Conservation (phyloP, 495 filamentous ascomycete genomes). For the Tricharina praecox region DNA sequence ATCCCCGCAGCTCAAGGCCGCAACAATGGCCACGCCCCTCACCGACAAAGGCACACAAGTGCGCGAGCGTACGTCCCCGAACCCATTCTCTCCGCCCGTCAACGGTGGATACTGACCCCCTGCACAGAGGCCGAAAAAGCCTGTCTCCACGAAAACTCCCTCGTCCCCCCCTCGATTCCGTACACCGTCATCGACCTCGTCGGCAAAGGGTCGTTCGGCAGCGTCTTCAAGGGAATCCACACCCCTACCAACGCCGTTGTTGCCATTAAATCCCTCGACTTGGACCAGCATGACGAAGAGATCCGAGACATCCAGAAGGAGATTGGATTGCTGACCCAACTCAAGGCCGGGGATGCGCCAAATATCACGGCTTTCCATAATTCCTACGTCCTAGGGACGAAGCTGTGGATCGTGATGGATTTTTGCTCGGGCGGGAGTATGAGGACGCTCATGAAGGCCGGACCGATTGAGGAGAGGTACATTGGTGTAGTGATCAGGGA, state of each 20-base stretch:
- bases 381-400: slow-evolving; percentile 65
- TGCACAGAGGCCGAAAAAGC: slow-evolving; percentile 25
- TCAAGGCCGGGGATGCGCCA: slow-evolving; percentile 65
- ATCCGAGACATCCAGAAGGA: slow-evolving; percentile 69
- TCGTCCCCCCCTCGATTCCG: slow-evolving; percentile 27
- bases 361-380: slow-evolving; percentile 87
- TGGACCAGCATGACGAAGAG: slow-evolving; percentile 72
- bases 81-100: background rate
- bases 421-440: slow-evolving; percentile 92
- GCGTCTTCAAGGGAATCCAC: slow-evolving; percentile 69
- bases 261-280: slow-evolving; percentile 88
- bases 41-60: background rate
- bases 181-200: slow-evolving; percentile 81
- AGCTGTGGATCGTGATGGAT: slow-evolving; percentile 91
- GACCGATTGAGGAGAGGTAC: slow-evolving; percentile 70
- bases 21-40: background rate
- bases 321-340: slow-evolving; percentile 65
- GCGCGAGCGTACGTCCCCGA: slow-evolving; percentile 1
- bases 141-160: slow-evolving; percentile 26
- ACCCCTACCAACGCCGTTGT: slow-evolving; percentile 47
- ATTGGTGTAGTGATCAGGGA: slow-evolving; percentile 82
- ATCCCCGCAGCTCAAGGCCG: no score
- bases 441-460: slow-evolving; percentile 60
- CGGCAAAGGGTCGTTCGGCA: slow-evolving; percentile 87
- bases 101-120: background rate